Percentiles rank a stretch among this genome's conserved stretches.
phyloP scores from a whole-genome alignment of 148 eudicot genomes.

The Rhododendron henanense region DNA sequence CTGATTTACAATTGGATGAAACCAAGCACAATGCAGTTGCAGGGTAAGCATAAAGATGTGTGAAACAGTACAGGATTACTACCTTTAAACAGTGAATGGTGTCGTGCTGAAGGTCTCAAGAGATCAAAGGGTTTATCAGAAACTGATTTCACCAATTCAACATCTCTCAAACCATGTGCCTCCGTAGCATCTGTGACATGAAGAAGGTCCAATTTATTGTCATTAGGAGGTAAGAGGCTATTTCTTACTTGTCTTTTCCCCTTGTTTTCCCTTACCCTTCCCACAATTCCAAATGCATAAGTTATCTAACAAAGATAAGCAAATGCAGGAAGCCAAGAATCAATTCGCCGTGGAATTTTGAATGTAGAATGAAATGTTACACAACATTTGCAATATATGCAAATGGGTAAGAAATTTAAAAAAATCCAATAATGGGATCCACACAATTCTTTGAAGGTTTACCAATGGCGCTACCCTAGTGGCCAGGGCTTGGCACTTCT shows the following conservation, averaged over 20 bases:
- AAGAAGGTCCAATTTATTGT: conserved; percentile 23
- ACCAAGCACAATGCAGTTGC: background rate
- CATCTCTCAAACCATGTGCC: conserved; percentile 38
- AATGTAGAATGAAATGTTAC: background rate
- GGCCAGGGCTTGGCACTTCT: too few relatives aligned
- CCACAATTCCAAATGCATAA: background rate
- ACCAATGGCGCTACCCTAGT: background rate
- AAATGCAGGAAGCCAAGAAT: background rate
- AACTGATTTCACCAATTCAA: conserved; percentile 46
- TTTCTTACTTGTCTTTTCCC: background rate
- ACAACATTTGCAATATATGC: background rate
- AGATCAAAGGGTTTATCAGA: conserved; percentile 51
- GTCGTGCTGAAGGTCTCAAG: conserved; percentile 59
- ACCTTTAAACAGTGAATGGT: conserved; percentile 55
- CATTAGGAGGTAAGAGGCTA: conserved; percentile 9
- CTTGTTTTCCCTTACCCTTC: background rate
- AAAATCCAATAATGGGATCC: background rate
- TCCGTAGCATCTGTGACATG: conserved; percentile 38
- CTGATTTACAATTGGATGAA: background rate
- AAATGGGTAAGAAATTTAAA: background rate
- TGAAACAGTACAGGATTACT: conserved; percentile 11
- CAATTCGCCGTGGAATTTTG: background rate
- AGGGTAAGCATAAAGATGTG: background rate
- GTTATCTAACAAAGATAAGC: background rate
- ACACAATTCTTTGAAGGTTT: background rate